Percentiles rank a stretch among this genome's conserved stretches.
phyloP scores from a whole-genome alignment of 2,329 filamentous ascomycete species.

The Botrytis hyacinthi region DNA sequence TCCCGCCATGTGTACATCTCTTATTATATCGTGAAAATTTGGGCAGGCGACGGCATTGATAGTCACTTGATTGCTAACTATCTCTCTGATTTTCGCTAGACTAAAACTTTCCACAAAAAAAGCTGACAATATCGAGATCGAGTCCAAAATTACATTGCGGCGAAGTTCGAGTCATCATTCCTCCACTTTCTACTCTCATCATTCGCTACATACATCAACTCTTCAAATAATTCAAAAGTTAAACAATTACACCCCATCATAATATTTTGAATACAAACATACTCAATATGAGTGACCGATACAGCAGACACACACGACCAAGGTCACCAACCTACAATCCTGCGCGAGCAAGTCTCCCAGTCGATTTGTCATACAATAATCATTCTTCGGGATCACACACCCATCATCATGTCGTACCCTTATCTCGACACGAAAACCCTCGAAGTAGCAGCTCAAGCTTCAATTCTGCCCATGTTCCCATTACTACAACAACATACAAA shows the following conservation, averaged over 20 bases:
- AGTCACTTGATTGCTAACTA: slow-evolving; percentile 12
- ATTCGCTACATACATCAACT: not conserved
- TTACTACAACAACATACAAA: slow-evolving; percentile 56
- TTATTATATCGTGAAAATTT: not conserved
- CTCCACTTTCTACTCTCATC: slow-evolving; percentile 8
- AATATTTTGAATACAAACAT: slow-evolving; percentile 10
- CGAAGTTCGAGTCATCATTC: slow-evolving; percentile 12
- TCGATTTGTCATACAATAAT: slow-evolving; percentile 40
- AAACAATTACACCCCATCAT: not conserved
- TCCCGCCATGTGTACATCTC: not conserved
- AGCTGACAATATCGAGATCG: slow-evolving; percentile 5
- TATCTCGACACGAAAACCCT: slow-evolving; percentile 39
- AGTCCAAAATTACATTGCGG: not conserved
- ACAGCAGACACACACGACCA: slow-evolving; percentile 46
- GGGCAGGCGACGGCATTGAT: not conserved
- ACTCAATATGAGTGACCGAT: slow-evolving; percentile 48
- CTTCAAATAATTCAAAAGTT: not conserved
- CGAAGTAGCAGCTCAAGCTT: slow-evolving; percentile 40
- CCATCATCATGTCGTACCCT: slow-evolving; percentile 51
- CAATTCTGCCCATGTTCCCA: slow-evolving; percentile 35
- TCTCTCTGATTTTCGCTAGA: slow-evolving; percentile 14
- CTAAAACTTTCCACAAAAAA: not conserved
- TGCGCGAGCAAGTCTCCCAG: slow-evolving; percentile 54
- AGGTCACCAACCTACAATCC: slow-evolving; percentile 50
- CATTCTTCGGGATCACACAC: slow-evolving; percentile 2